Evolutionary conservation across 768 basidiomycete species (phyloP), one percentile per base, ranked within the genome.

Genomic region (Suillus discolor): DNA sequence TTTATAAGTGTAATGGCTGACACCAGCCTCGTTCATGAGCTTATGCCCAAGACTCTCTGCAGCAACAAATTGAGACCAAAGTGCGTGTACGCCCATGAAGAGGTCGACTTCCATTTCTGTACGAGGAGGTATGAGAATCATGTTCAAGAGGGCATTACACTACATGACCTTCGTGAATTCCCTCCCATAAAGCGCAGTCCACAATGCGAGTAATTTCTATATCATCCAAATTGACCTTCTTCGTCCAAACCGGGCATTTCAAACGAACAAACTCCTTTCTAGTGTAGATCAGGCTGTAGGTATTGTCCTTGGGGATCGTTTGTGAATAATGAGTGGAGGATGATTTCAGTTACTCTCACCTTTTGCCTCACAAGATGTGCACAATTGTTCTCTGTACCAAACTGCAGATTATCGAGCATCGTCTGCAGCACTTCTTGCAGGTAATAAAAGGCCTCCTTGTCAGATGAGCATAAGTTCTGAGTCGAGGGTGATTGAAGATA

Each of bases 301-400:
- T 67, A 16, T 63, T 63, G 49, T 74, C 69, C 66, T 60, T 11
- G 25, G 41, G n/a, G 20, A n/a, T 28, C 6, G 18, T 28, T 12
- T 42, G 25, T 60, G 42, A 42, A 60, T 42, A 20, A 42, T 4
- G 59, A 28, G 11, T 28, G 25, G 59, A 13, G 2, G 28, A 42
- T 13, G 18, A 60, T 20, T 20, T 42, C 28, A 6, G 12, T 42
- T 7, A 13, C 4, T 41, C 39, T 60, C 12, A 60, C 59, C 59
- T 76, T 79, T 49, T 70, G 63, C 23, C 74, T 76, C 18, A 77
- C 67, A 20, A 77, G 68, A 70, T 78, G 62, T 54, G 78, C 78
- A 74, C 75, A 77, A 55, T 78, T 79, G 12, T 73, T 66, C 64
- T 77, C 71, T 31, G 73, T 67, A 7, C 78, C 76, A 15, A 77